phyloP scores from a whole-genome alignment of 2,329 filamentous ascomycete species.

The Fusarium caatingaense region DNA sequence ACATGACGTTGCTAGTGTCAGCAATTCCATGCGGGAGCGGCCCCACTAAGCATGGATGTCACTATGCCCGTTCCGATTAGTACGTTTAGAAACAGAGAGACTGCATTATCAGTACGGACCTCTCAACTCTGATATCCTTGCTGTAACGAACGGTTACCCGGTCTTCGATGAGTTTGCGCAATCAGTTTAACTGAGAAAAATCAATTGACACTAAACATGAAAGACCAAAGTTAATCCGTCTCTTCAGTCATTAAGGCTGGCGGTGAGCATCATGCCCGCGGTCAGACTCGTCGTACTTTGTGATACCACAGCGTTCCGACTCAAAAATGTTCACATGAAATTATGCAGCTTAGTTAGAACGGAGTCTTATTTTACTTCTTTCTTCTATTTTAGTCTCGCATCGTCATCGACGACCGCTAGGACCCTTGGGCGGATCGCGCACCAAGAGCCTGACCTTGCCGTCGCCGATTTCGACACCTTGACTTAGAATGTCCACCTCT shows the following conservation, averaged over 20 bases:
- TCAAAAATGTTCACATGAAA: not conserved
- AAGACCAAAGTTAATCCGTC: not conserved
- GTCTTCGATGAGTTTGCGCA: not conserved
- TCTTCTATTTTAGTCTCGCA: slow-evolving; percentile 43
- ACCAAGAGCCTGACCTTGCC: slow-evolving; percentile 75
- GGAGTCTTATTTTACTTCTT: slow-evolving; percentile 48
- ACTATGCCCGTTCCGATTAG: slow-evolving; percentile 10
- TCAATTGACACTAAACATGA: not conserved
- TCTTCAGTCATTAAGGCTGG: not conserved
- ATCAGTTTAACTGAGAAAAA: not conserved
- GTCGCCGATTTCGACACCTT: slow-evolving; percentile 75
- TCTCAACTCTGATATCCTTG: not conserved
- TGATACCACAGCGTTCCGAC: not conserved
- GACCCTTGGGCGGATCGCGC: slow-evolving; percentile 68
- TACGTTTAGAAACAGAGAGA: not conserved
- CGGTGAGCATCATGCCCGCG: not conserved
- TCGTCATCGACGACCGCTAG: slow-evolving; percentile 60
- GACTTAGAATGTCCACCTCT: slow-evolving; percentile 68
- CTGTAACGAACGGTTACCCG: not conserved
- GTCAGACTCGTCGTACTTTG: not conserved
- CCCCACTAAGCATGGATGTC: slow-evolving; percentile 15
- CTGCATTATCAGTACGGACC: not conserved
- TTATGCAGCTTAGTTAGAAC: slow-evolving; percentile 29
- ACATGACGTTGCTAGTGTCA: slow-evolving; percentile 40
- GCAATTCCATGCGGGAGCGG: slow-evolving; percentile 14